Evolutionary conservation across 2,329 filamentous ascomycete genomes (phyloP).

Genomic region (Pseudogymnoascus sp.): DNA sequence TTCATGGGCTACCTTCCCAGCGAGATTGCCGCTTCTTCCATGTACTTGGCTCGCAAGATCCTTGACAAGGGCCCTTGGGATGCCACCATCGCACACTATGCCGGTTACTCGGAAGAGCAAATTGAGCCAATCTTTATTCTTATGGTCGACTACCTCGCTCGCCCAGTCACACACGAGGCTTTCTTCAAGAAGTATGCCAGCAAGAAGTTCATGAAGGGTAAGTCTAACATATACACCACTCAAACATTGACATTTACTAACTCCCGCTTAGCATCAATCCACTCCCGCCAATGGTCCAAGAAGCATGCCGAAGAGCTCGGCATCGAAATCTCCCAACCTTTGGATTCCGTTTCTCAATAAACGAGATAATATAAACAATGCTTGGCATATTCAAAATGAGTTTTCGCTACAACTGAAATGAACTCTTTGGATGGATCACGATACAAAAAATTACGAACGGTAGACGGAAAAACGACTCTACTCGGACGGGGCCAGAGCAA

Average conservation of each 20-base stretch:
- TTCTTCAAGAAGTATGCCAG: constrained; percentile 99
- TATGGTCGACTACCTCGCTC: constrained; percentile 93
- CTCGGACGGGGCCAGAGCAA: background rate
- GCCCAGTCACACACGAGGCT: constrained; percentile 86
- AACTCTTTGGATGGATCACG: constrained; percentile 10
- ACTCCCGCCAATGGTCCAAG: constrained; percentile 90
- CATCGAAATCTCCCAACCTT: constrained; percentile 34
- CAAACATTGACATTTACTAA: constrained; percentile 20
- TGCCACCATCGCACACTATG: constrained; percentile 77
- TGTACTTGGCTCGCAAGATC: constrained; percentile 89
- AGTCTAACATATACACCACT: constrained; percentile 25
- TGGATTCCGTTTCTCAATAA: constrained; percentile 25
- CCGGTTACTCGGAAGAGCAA: constrained; percentile 88
- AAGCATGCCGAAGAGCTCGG: constrained; percentile 57
- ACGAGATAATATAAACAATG: constrained; percentile 8
- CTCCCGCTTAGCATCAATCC: constrained; percentile 64
- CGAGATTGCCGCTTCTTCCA: constrained; percentile 82
- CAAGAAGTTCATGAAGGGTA: constrained; percentile 99
- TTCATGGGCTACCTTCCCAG: constrained; percentile 88
- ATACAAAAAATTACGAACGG: constrained; percentile 10
- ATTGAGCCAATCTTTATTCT: constrained; percentile 86
- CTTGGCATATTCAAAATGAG: constrained; percentile 10
- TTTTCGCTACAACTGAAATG: constrained; percentile 8
- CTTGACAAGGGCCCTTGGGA: constrained; percentile 91
- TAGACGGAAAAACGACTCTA: constrained; percentile 9